Conservation (phyloP, 768 basidiomycete genomes). For the Podaxis rugospora region DNA sequence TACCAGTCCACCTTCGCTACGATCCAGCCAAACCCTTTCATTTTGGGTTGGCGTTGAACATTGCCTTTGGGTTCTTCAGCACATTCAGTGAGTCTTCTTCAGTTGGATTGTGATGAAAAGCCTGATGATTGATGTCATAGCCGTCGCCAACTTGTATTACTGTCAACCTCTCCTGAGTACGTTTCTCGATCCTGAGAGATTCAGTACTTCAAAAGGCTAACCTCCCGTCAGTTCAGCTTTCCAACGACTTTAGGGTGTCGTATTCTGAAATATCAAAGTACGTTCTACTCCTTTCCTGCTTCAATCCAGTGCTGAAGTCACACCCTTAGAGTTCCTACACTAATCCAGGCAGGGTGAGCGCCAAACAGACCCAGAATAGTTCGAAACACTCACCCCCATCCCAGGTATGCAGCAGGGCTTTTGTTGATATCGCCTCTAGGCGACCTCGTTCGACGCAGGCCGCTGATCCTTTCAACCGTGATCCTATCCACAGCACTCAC, state of each 20-base stretch:
- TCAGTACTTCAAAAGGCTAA: not conserved
- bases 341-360: slow-evolving; percentile 62
- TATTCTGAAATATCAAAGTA: slow-evolving; percentile 31
- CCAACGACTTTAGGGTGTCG: slow-evolving; percentile 25
- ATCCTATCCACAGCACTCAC: slow-evolving; percentile 52
- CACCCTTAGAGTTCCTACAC: slow-evolving; percentile 50
- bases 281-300: not conserved
- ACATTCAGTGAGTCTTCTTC: slow-evolving; percentile 40
- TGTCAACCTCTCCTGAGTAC: slow-evolving; percentile 75
- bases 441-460: slow-evolving; percentile 74
- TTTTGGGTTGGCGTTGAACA: slow-evolving; percentile 49
- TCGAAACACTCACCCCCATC: not conserved
- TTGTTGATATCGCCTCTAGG: slow-evolving; percentile 78
- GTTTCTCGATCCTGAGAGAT: slow-evolving; percentile 15
- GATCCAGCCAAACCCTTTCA: slow-evolving; percentile 45
- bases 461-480: slow-evolving; percentile 59
- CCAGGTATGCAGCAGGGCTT: slow-evolving; percentile 68
- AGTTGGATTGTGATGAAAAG: not conserved
- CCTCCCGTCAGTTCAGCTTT: slow-evolving; percentile 33
- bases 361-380: not conserved
- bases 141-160: slow-evolving; percentile 77
- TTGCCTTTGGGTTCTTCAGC: slow-evolving; percentile 56
- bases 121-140: slow-evolving; percentile 24
- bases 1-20: slow-evolving; percentile 52
- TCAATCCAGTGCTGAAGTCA: not conserved